phyloP scores from a whole-genome alignment of 768 basidiomycete genomes.

The Nidula microcarpa region DNA sequence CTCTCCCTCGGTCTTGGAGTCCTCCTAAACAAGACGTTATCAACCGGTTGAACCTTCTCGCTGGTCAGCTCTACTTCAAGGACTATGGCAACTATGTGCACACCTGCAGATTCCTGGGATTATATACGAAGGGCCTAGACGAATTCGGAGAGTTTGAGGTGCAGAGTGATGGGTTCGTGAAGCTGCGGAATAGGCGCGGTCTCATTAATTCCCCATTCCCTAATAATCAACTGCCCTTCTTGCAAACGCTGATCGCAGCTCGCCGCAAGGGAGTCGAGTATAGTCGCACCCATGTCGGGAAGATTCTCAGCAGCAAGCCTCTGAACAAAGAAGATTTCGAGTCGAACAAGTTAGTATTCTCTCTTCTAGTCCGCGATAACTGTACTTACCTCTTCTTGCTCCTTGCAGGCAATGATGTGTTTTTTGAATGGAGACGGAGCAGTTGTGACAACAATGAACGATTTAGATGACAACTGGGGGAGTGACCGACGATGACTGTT shows the following conservation, averaged over 20 bases:
- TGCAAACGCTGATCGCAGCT: constrained; percentile 28
- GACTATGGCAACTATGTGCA: constrained; percentile 24
- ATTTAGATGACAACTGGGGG: too few species aligned
- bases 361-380: too few species aligned
- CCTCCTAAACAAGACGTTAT: constrained; percentile 10
- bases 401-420: too few species aligned
- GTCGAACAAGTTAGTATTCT: too few species aligned
- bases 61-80: constrained; percentile 40
- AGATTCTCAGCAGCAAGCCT: constrained; percentile 15
- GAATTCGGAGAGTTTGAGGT: constrained; percentile 6
- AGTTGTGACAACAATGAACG: too few species aligned
- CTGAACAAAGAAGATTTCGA: neutral
- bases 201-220: constrained; percentile 21
- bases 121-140: constrained; percentile 15
- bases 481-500: too few species aligned
- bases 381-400: too few species aligned
- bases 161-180: constrained; percentile 27
- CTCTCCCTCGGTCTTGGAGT: constrained; percentile 11
- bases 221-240: constrained; percentile 27
- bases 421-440: too few species aligned
- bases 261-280: constrained; percentile 36
- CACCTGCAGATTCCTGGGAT: constrained; percentile 31
- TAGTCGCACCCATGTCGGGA: constrained; percentile 35
- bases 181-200: constrained; percentile 12
- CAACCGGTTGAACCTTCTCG: constrained; percentile 37